These are phyloP conservation scores for Pleodorina starrii DNA, from an alignment of 139 green algal species.

Conservation along the genomic window DNA sequence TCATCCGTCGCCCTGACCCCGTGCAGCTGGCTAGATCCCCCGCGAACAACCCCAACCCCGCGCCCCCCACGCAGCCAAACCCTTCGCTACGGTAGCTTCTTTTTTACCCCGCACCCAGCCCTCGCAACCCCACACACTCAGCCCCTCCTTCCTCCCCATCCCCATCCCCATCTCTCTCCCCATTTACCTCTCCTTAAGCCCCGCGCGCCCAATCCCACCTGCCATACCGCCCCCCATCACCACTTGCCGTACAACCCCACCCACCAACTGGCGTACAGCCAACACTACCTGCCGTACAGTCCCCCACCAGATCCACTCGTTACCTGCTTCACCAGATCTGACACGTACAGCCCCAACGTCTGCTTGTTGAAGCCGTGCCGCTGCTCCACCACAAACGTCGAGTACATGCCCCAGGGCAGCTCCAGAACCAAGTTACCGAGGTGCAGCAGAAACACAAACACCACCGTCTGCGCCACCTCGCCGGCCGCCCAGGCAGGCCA, in stretches of 20 bases:
- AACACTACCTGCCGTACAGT: too few relatives aligned
- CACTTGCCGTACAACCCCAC: background rate
- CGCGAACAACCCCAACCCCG: too few relatives aligned
- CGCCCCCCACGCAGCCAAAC: too few relatives aligned
- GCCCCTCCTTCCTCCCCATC: background rate
- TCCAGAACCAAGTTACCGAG: constrained; percentile 61
- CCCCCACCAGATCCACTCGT: too few relatives aligned
- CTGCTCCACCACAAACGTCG: constrained; percentile 75
- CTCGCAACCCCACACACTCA: too few relatives aligned
- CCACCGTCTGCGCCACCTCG: constrained; percentile 70
- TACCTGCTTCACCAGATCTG: constrained; percentile 69
- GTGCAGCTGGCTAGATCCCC: too few relatives aligned
- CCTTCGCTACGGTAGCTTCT: too few relatives aligned
- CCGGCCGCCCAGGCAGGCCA: background rate
- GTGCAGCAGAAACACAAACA: constrained; percentile 69
- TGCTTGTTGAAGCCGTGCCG: constrained; percentile 95
- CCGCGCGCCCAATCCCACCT: too few relatives aligned
- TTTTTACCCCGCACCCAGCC: too few relatives aligned
- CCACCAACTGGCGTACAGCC: background rate
- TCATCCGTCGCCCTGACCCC: too few relatives aligned
- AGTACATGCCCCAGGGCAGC: constrained; percentile 85
- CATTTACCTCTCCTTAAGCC: too few relatives aligned
- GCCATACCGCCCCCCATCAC: too few relatives aligned
- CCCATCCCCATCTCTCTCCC: background rate
- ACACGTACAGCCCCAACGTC: constrained; percentile 79